Base-by-base conservation (phyloP, 163 green algal species). In the Chlorella variabilis region DNA sequence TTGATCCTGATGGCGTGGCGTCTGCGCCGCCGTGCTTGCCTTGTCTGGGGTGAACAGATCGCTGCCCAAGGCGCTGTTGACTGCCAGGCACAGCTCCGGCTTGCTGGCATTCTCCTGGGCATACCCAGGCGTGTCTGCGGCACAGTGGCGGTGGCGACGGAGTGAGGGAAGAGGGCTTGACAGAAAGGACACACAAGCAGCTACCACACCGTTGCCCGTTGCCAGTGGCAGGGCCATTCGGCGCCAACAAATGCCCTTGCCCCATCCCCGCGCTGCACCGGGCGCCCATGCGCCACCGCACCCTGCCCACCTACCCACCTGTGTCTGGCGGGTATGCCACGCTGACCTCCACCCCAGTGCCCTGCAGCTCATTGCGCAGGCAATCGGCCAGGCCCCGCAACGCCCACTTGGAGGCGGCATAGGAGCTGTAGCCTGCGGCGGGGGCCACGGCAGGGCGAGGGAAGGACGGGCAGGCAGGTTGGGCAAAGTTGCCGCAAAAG, bases 251-350 rank as follows among this genome's bases (percentile, higher is more conserved):
- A n/a, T n/a, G n/a, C n/a, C n/a, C n/a, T n/a, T n/a, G n/a, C n/a
- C n/a, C n/a, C n/a, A n/a, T n/a, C n/a, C n/a, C n/a, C n/a, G n/a
- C n/a, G n/a, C n/a, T n/a, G n/a, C n/a, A n/a, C n/a, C 9, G 29
- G 7, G 2, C 62, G 45, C 62, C 33, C 31, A 20, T 23, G 33
- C 1, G 18, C 34, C 18, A 27, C 13, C 62, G n/a, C 34, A 51
- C 4, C 9, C 63, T 11, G 18, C 34, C 38, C 8, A 33, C n/a
- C 34, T 21, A 8, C 21, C 66, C 70, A 41, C 23, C 49, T 69
- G 92, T 98, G 91, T 98, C 95, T 4, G 94, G 91, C 9, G 95
- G 95, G 83, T 94, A 96, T 0, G 85, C 91, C 33, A 98, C 89
- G 33, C 86, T 94, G 9, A 98, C 65, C 0, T 41, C 66, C 18